These are phyloP conservation scores for Talaromyces atroroseus DNA, from an alignment of 2,329 filamentous ascomycete species.

Conservation along the genomic window DNA sequence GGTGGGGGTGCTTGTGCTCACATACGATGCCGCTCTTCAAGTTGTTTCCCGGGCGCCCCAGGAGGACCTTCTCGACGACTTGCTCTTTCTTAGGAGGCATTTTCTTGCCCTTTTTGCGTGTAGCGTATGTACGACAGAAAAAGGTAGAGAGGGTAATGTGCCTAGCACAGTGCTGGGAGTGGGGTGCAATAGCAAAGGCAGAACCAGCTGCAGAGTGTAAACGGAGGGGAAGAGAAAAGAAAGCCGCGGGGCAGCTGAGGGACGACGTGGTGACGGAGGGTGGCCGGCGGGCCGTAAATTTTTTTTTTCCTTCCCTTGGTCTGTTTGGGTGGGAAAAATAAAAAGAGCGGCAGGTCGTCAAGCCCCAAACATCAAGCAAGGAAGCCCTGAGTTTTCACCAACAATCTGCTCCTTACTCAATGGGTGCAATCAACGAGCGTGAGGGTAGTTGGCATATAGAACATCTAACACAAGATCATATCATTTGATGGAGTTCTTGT, in stretches of 20 bases:
- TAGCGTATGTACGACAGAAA: conserved; percentile 49
- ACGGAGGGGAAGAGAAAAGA: conserved; percentile 48
- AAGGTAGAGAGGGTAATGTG: conserved; percentile 36
- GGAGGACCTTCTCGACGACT: conserved; percentile 90
- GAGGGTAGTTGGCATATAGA: not conserved
- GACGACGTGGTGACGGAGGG: conserved; percentile 27
- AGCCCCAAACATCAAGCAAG: not conserved
- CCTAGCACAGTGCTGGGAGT: conserved; percentile 17
- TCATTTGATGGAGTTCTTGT: not conserved
- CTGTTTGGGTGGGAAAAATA: not conserved
- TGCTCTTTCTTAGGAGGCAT: conserved; percentile 95
- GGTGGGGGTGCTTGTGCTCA: conserved; percentile 44
- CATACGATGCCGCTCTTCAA: conserved; percentile 97
- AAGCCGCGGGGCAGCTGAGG: conserved; percentile 23
- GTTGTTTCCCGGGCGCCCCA: conserved; percentile 95
- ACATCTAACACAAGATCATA: not conserved
- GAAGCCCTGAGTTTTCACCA: conserved; percentile 1
- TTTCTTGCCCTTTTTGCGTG: conserved; percentile 58
- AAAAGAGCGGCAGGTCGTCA: not conserved
- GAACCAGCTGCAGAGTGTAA: conserved; percentile 60
- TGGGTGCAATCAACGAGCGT: conserved; percentile 1
- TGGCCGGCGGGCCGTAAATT: conserved; percentile 20
- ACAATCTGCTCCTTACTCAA: not conserved
- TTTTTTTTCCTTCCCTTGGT: not conserved
- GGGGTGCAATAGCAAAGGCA: conserved; percentile 48